Conservation (phyloP, 2,329 filamentous ascomycete genomes). For the Myotisia sp. region DNA sequence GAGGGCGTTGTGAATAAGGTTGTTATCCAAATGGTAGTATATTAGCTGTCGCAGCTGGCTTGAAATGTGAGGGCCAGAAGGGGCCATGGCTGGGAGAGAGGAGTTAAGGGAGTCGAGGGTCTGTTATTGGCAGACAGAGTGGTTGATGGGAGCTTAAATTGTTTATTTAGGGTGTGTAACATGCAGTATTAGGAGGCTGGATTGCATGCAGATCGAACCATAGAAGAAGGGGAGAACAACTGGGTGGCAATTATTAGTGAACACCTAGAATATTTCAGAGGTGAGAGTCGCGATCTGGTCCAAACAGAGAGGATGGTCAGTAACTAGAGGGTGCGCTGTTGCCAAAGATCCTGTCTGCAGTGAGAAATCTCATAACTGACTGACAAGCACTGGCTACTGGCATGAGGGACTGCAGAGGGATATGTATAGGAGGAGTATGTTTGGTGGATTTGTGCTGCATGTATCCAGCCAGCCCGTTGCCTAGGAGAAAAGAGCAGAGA, state of each 20-base stretch:
- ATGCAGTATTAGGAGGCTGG: neutral
- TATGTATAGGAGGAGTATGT: too few species aligned
- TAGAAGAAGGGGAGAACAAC: too few species aligned
- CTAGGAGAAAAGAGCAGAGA: too few species aligned
- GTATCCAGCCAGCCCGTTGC: too few species aligned
- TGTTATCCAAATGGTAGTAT: constrained; percentile 73
- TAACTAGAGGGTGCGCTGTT: constrained; percentile 1
- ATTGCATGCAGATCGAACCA: too few species aligned
- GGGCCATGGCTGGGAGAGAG: constrained; percentile 42
- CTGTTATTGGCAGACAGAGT: neutral
- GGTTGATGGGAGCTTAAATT: neutral
- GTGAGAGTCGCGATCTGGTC: neutral
- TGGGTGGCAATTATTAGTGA: too few species aligned
- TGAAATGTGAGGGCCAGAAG: constrained; percentile 40
- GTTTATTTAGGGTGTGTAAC: neutral
- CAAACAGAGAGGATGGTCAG: neutral
- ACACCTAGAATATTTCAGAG: neutral
- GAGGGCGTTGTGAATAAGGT: constrained; percentile 73
- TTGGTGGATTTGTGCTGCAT: too few species aligned
- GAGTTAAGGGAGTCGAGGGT: too few species aligned
- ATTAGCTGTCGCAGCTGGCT: constrained; percentile 51
- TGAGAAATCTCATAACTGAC: constrained; percentile 2
- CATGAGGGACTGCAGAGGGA: too few species aligned
- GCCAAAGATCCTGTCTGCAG: neutral
- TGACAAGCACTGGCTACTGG: too few species aligned